Evolutionary conservation across 2,329 filamentous ascomycete genomes (phyloP), one percentile per base, ranked within the genome.

Genomic region (Diaporthe sp.): DNA sequence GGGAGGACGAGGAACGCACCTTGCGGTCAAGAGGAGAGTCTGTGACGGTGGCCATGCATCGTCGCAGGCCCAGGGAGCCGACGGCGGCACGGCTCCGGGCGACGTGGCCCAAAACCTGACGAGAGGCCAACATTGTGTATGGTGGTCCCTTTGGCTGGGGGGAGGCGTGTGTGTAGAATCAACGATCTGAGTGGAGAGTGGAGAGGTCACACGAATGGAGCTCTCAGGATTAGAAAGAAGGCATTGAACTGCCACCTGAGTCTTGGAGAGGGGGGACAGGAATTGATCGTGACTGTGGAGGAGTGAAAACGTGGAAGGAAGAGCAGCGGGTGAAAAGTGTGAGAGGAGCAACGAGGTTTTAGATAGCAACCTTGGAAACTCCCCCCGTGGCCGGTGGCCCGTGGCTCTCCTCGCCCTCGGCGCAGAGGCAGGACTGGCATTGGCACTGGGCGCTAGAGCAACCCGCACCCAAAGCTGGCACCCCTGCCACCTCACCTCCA

Each of bases 21-120:
- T 98, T 98, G 89, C 93, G 93, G 88, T 96, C 94, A 81, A 99
- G 93, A 81, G 95, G 92, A 84, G 92, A 92, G 87, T 98, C 95
- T 82, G 92, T 90, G 83, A 95, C 94, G 81, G 96, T 97, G 79
- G 96, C 96, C 89, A 98, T 92, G 85, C 85, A 85, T 81, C 92
- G 89, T 81, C 92, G 90, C 82, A 92, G 85, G 84, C 90, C 87
- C 82, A 92, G 86, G 90, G 92, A 87, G 85, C 87, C 86, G 81
- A 87, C 84, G 77, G 87, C 81, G 84, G 87, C 87, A 82, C 92
- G 90, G 86, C 88, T 87, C 87, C 90, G 91, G 88, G 91, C 89
- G 81, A 90, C 84, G 82, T 84, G 85, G 88, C 91, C 91, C 88
- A 93, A 88, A 86, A 93, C 87, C 88, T 93, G 92, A 88, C 92